phyloP scores from a whole-genome alignment of 2,329 filamentous ascomycete species.

The Chaetomium strumarium region DNA sequence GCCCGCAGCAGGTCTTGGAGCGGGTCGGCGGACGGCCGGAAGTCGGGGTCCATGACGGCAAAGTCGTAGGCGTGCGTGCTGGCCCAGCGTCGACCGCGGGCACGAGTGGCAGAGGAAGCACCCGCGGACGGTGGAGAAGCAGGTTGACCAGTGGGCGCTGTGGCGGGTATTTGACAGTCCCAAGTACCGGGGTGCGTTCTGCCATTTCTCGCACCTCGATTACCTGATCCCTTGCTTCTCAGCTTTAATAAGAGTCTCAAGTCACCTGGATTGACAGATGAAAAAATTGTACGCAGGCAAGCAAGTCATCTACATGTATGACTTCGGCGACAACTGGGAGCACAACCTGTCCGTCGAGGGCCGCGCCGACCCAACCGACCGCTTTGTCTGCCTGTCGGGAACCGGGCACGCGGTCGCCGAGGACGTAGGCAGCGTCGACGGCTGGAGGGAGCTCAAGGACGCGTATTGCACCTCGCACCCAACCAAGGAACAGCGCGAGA shows the following conservation, averaged over 20 bases:
- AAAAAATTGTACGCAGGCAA: constrained; percentile 6
- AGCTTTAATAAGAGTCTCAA: no score
- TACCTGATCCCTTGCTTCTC: constrained; percentile 8
- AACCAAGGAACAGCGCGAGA: constrained; percentile 24
- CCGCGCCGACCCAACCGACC: constrained; percentile 8
- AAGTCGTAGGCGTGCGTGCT: no score
- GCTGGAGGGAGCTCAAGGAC: constrained; percentile 29
- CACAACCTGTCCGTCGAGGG: constrained; percentile 19
- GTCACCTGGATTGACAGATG: no score
- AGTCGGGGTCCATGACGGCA: no score
- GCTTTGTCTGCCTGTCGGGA: constrained; percentile 16
- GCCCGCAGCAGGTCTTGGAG: no score
- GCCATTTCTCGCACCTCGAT: no score
- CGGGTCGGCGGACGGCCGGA: no score
- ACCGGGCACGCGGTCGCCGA: constrained; percentile 25
- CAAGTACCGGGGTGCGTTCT: no score
- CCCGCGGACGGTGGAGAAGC: constrained; percentile 16
- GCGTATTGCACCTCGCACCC: constrained; percentile 27
- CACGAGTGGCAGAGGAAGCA: constrained; percentile 15
- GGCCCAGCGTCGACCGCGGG: constrained; percentile 18
- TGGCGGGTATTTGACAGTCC: constrained; percentile 21
- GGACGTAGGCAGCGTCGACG: constrained; percentile 26
- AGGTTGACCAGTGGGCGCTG: constrained; percentile 13
- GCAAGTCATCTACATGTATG: constrained; percentile 21
- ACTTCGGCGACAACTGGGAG: constrained; percentile 24